Evolutionary conservation across 257 asterid genomes (phyloP), one percentile per base, ranked within the genome.

Genomic region (Jaltomata sinuosa): DNA sequence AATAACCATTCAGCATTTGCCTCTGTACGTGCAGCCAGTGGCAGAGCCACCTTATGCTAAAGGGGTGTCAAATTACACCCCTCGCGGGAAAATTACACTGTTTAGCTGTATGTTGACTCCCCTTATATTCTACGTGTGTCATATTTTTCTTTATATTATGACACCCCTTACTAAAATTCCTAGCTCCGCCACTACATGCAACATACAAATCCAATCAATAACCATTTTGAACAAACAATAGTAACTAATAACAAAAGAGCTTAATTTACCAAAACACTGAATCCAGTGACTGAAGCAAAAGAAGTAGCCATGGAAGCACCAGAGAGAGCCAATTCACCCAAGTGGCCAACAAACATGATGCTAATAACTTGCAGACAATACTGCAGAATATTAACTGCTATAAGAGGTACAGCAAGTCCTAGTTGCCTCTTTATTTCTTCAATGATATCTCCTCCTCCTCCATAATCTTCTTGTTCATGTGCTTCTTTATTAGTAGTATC

Each of bases 281-380:
- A 93, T 32, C 94, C 97, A 2, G 93, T 90, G 85, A 92, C 93
- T 0, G 97, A 84, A 64, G 97, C 95, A 32, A 92, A 93, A 34
- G 94, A 91, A 68, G 94, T 92, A 50, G 94, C 95, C 88, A 93
- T 86, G 27, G 97, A 92, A 83, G 95, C 94, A 82, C 94, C 84
- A 29, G 97, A 90, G 81, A 93, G 93, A 0, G 91, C 76, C 71
- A 93, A 83, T 57, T 93, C 91, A 0, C 94, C 94, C 6, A 92
- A 88, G 80, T 90, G 97, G 4, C 97, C 97, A 11, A 93, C 95
- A 80, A 93, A 93, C 97, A 93, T 93, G 9, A 92, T 27, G 2
- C 95, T 90, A 52, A 93, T 91, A 45, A 90, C 82, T 79, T 93
- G 95, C 22, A 93, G 81, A 69, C 90, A 90, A 53, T 92, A 90